Percentiles rank a stretch among this genome's conserved stretches.
These are phyloP conservation scores for Excoecaria cochinchinensis DNA, from an alignment of 345 rosid species.

Conservation along the genomic window DNA sequence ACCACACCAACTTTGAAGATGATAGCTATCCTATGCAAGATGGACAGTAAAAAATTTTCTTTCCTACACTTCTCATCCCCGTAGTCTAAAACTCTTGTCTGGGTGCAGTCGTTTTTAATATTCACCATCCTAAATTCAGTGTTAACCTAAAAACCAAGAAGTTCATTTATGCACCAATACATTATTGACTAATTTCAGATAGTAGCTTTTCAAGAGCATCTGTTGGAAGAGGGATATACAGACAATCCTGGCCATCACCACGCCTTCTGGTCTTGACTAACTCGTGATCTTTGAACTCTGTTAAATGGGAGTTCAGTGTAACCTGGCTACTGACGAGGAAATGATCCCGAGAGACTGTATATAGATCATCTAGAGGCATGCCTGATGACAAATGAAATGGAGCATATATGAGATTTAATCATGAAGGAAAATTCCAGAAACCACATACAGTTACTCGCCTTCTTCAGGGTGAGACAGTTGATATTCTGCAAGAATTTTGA, in stretches of 20 bases:
- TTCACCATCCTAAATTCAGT: too few species aligned
- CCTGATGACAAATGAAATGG: conserved; percentile 39
- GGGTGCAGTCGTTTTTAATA: too few species aligned
- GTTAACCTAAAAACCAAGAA: background rate
- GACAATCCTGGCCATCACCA: conserved; percentile 88
- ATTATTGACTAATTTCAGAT: conserved; percentile 50
- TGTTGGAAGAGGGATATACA: conserved; percentile 61
- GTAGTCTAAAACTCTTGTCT: too few species aligned
- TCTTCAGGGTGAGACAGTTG: conserved; percentile 83
- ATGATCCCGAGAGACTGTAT: conserved; percentile 65
- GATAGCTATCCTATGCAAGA: background rate
- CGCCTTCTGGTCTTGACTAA: conserved; percentile 74
- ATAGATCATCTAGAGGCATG: conserved; percentile 65
- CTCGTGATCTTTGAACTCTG: conserved; percentile 93
- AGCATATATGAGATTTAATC: background rate
- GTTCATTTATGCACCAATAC: background rate
- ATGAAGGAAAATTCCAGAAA: background rate
- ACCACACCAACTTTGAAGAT: background rate
- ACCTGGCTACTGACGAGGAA: conserved; percentile 91
- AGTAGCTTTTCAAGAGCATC: conserved; percentile 70
- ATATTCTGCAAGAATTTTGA: conserved; percentile 78
- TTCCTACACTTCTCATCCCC: too few species aligned
- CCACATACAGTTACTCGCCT: conserved; percentile 36
- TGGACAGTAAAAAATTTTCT: too few species aligned
- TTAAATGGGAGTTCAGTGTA: conserved; percentile 81